A percentile compares a stretch with the other conserved stretches of the same genome.
phyloP scores from a whole-genome alignment of 2,329 filamentous ascomycete species.

The Aspergillus fructus region DNA sequence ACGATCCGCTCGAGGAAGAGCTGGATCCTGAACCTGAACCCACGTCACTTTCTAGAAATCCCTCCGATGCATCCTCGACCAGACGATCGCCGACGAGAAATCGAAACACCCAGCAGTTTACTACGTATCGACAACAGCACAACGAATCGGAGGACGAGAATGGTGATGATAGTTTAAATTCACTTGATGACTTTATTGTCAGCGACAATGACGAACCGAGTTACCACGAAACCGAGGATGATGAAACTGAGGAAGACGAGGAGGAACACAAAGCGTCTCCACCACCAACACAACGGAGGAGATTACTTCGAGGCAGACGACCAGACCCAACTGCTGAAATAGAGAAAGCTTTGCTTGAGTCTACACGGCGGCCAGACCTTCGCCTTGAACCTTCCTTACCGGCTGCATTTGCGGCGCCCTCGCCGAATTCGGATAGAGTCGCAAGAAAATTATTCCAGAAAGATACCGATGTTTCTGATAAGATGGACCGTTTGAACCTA shows the following conservation, averaged over 20 bases:
- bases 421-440: conserved; percentile 14
- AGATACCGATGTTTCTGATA: conserved; percentile 21
- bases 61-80: conserved; percentile 20
- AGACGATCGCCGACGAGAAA: conserved; percentile 22
- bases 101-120: conserved; percentile 12
- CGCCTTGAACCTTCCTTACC: conserved; percentile 23
- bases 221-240: conserved; percentile 32
- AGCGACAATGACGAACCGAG: conserved; percentile 41
- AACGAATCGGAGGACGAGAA: conserved; percentile 25
- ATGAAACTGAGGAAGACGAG: conserved; percentile 31
- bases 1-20: conserved; percentile 27
- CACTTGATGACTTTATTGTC: conserved; percentile 43
- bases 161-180: conserved; percentile 33
- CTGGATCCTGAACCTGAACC: conserved; percentile 11
- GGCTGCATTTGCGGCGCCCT: conserved; percentile 16
- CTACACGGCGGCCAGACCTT: conserved; percentile 14
- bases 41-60: conserved; percentile 19
- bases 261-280: conserved; percentile 17
- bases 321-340: conserved; percentile 22
- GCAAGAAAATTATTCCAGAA: conserved; percentile 23
- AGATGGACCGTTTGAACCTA: conserved; percentile 21
- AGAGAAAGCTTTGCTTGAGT: conserved; percentile 14
- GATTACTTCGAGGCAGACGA: conserved; percentile 36
- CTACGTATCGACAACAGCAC: conserved; percentile 21
- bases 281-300: conserved; percentile 27